Conservation (phyloP, 495 filamentous ascomycete species). For the Talaromyces thailandensis region DNA sequence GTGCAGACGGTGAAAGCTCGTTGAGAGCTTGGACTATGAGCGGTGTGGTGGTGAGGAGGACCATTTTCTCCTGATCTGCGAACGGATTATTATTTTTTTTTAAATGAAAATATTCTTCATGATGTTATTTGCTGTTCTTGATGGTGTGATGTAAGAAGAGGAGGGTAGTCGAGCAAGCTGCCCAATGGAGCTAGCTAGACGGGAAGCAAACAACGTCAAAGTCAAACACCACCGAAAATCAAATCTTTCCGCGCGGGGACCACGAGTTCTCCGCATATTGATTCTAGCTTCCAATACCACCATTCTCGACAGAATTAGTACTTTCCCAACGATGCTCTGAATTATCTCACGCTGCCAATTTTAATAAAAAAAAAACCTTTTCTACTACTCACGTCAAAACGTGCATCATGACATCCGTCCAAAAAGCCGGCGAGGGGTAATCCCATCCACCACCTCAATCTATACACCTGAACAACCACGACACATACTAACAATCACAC, state of each 20-base stretch:
- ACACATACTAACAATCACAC: slow-evolving; percentile 3
- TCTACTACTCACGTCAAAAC: neutral
- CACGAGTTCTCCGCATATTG: neutral
- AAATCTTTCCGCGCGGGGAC: neutral
- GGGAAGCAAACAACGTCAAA: neutral
- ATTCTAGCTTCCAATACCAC: neutral
- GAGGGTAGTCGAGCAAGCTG: neutral
- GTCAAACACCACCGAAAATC: neutral
- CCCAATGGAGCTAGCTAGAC: neutral
- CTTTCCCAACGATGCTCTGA: neutral
- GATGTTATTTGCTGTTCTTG: neutral
- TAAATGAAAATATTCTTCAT: neutral
- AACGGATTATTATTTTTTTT: no score
- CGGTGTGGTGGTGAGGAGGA: slow-evolving; percentile 65
- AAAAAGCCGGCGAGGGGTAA: slow-evolving; percentile 7
- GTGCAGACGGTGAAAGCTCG: slow-evolving; percentile 22
- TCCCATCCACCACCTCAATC: neutral
- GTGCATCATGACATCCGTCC: neutral
- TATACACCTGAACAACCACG: slow-evolving; percentile 5
- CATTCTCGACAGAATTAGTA: no score
- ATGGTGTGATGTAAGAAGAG: neutral
- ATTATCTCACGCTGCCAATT: neutral
- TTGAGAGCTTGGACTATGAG: slow-evolving; percentile 57
- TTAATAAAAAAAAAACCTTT: neutral
- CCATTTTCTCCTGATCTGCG: slow-evolving; percentile 43